Evolutionary conservation across 1,139 yeast species (phyloP).

Genomic region (Wickerhamomyces sp.): DNA sequence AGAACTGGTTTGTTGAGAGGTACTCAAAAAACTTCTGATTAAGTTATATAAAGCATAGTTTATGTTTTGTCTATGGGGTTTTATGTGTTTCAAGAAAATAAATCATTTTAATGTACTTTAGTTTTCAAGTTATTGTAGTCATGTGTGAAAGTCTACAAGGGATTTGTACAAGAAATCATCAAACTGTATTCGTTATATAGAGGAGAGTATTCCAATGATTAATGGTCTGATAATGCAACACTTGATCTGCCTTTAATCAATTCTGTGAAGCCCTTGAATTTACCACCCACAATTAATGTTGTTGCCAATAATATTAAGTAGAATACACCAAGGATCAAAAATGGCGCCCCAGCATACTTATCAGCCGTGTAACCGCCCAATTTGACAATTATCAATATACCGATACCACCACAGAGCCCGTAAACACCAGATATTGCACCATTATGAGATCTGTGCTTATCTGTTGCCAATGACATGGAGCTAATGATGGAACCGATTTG

Average conservation of each 20-base stretch:
- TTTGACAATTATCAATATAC: constrained; percentile 53
- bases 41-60: constrained; percentile 28
- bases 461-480: constrained; percentile 42
- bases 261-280: constrained; percentile 9
- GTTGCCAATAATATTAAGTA: constrained; percentile 28
- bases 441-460: constrained; percentile 35
- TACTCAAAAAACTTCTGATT: constrained; percentile 95
- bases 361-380: constrained; percentile 62
- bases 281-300: constrained; percentile 26
- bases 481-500: constrained; percentile 57
- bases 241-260: constrained; percentile 1
- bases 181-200: no score
- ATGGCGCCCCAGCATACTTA: constrained; percentile 54
- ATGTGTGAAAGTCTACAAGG: neutral
- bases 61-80: constrained; percentile 11
- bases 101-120: constrained; percentile 4
- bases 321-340: constrained; percentile 46
- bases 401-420: constrained; percentile 64
- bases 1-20: constrained; percentile 99
- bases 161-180: neutral
- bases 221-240: constrained; percentile 8
- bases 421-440: constrained; percentile 70
- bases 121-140: neutral
- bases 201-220: no score
- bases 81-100: constrained; percentile 3